Percentiles rank a stretch among this genome's conserved stretches.
Evolutionary conservation across 768 basidiomycete genomes (phyloP).

Genomic region (Vishniacozyma victoriae): DNA sequence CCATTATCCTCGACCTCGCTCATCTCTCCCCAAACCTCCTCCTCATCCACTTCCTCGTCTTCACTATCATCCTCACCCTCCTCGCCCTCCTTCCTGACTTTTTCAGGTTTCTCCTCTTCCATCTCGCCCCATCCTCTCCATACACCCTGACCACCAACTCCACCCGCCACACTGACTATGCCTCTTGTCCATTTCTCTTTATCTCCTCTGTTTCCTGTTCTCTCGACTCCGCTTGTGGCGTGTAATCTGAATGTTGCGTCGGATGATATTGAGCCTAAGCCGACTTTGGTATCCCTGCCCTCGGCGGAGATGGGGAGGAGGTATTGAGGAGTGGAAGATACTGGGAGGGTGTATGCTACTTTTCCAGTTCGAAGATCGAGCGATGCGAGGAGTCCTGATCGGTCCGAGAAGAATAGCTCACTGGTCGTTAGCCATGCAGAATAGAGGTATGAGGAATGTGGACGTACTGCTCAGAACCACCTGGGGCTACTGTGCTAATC

Average conservation of each 20-base stretch:
- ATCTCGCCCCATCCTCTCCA: constrained; percentile 20
- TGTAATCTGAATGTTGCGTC: constrained; percentile 23
- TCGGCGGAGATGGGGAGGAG: constrained; percentile 23
- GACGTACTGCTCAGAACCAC: constrained; percentile 19
- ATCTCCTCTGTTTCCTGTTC: constrained; percentile 4
- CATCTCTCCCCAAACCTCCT: constrained; percentile 22
- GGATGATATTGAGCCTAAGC: constrained; percentile 12
- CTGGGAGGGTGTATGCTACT: constrained; percentile 31
- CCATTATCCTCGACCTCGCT: constrained; percentile 15
- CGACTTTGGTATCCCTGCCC: not conserved
- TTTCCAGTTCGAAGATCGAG: constrained; percentile 42
- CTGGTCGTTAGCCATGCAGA: constrained; percentile 9
- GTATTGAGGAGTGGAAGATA: constrained; percentile 32
- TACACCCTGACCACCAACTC: constrained; percentile 24
- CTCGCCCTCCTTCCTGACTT: constrained; percentile 4
- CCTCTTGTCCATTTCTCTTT: constrained; percentile 24
- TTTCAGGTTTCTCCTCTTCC: not conserved
- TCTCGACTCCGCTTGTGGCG: constrained; percentile 5
- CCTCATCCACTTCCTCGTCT: constrained; percentile 20
- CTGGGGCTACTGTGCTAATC: constrained; percentile 26
- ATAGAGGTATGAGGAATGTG: not conserved
- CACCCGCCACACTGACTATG: constrained; percentile 23
- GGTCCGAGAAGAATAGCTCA: constrained; percentile 45
- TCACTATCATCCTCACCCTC: constrained; percentile 12
- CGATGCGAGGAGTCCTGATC: constrained; percentile 29